phyloP scores from a whole-genome alignment of 306 rosid species.

The Elaeagnus macrophylla region DNA sequence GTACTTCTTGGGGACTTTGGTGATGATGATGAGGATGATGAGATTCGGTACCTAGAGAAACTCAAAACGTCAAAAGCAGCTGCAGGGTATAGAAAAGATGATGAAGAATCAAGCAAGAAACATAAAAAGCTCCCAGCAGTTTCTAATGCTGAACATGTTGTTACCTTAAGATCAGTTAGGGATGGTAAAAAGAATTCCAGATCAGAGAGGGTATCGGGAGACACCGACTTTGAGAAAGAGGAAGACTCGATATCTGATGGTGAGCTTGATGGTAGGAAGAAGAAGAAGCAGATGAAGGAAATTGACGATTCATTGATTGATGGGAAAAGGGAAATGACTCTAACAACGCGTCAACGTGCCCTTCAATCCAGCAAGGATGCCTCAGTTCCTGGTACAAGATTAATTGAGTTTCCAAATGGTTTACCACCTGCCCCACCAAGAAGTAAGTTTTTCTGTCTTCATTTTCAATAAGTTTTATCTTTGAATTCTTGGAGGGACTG shows the following conservation, averaged over 20 bases:
- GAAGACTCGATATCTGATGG: constrained; percentile 69
- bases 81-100: constrained; percentile 50
- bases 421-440: constrained; percentile 89
- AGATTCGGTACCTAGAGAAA: constrained; percentile 87
- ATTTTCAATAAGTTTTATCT: constrained; percentile 7
- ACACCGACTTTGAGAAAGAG: constrained; percentile 50
- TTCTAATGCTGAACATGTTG: constrained; percentile 47
- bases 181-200: constrained; percentile 36
- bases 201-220: constrained; percentile 27
- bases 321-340: constrained; percentile 60
- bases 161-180: constrained; percentile 29
- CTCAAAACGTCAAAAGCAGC: constrained; percentile 62
- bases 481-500: constrained; percentile 14
- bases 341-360: constrained; percentile 82
- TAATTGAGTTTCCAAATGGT: constrained; percentile 93
- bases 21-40: constrained; percentile 67
- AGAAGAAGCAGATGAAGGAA: constrained; percentile 72
- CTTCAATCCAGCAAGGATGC: constrained; percentile 87
- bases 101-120: constrained; percentile 70
- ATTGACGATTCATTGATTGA: constrained; percentile 63
- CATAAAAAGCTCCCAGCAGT: constrained; percentile 73
- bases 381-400: constrained; percentile 45
- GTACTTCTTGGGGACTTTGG: constrained; percentile 58
- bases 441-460: constrained; percentile 48
- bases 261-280: constrained; percentile 58